phyloP scores from a whole-genome alignment of 2,329 filamentous ascomycete species.

The Escovopsis sp. region DNA sequence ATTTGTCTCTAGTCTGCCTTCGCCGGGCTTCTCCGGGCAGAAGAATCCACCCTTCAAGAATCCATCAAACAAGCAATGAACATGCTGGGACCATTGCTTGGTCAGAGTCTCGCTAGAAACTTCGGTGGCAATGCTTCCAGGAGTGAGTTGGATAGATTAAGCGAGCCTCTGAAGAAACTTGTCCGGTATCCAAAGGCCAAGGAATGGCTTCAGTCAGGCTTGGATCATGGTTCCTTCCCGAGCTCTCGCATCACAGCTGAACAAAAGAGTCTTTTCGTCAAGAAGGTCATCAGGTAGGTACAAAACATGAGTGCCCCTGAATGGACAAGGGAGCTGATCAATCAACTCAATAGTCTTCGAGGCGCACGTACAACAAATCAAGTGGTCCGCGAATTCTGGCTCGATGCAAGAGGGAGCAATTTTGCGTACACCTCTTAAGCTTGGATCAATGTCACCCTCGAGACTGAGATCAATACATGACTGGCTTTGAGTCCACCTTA shows the following conservation, averaged over 20 bases:
- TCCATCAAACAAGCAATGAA: constrained; percentile 35
- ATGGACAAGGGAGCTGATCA: background rate
- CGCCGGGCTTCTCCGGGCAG: constrained; percentile 32
- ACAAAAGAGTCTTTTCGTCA: constrained; percentile 50
- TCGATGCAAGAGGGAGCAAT: constrained; percentile 46
- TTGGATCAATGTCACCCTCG: too few relatives aligned
- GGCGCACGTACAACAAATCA: constrained; percentile 51
- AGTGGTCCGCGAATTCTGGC: constrained; percentile 58
- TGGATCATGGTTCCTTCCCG: constrained; percentile 41
- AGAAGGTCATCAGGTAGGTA: constrained; percentile 45
- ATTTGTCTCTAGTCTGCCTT: constrained; percentile 33
- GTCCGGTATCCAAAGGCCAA: constrained; percentile 42
- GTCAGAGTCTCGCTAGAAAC: constrained; percentile 45
- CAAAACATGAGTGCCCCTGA: background rate
- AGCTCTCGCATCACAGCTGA: constrained; percentile 41
- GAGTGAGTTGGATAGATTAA: constrained; percentile 57
- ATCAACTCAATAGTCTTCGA: constrained; percentile 35
- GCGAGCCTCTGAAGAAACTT: constrained; percentile 57
- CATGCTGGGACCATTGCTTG: constrained; percentile 47
- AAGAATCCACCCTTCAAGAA: constrained; percentile 26
- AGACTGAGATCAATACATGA: too few relatives aligned
- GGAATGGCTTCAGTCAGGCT: constrained; percentile 46
- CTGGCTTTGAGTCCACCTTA: too few relatives aligned
- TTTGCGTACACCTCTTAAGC: constrained; percentile 44
- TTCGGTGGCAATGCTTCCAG: constrained; percentile 54